Percentiles rank a stretch among this genome's conserved stretches.
Conservation (phyloP, 768 basidiomycete species). For the Tylopilus sp. region DNA sequence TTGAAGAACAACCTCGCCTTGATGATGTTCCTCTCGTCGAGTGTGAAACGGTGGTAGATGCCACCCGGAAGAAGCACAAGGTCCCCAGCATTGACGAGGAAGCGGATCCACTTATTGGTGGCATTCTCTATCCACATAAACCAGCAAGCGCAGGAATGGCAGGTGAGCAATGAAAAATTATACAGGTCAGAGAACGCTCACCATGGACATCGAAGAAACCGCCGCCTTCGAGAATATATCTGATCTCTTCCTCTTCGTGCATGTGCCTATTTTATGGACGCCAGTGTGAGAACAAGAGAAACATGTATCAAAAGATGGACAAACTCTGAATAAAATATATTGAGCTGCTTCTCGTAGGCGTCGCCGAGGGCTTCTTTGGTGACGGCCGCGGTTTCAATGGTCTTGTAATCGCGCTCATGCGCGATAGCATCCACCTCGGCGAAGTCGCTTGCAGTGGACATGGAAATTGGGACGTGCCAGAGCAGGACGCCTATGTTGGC, state of each 20-base stretch:
- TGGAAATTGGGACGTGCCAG: constrained; percentile 64
- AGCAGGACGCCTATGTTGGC: constrained; percentile 58
- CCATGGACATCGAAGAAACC: constrained; percentile 93
- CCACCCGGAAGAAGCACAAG: constrained; percentile 85
- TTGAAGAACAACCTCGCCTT: constrained; percentile 83
- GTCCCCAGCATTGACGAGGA: constrained; percentile 74
- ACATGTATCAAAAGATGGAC: constrained; percentile 17
- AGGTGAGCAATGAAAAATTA: too few relatives aligned
- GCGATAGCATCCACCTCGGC: constrained; percentile 62
- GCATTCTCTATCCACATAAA: constrained; percentile 48
- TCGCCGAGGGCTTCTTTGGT: constrained; percentile 80
- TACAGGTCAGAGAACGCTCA: constrained; percentile 30
- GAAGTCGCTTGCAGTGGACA: constrained; percentile 31
- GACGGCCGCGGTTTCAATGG: constrained; percentile 76
- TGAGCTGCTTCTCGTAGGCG: constrained; percentile 77
- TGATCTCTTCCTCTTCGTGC: constrained; percentile 95
- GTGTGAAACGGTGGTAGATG: constrained; percentile 93
- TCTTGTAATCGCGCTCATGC: constrained; percentile 71
- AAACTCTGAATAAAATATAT: constrained; percentile 81
- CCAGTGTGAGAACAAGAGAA: neutral
- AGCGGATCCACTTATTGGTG: constrained; percentile 76
- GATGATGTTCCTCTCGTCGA: constrained; percentile 72
- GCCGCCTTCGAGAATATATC: constrained; percentile 81
- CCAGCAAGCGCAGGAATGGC: too few relatives aligned
- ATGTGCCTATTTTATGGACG: constrained; percentile 64